Conservation (phyloP, 1,139 yeast genomes). For the Pichiaceae sp. region DNA sequence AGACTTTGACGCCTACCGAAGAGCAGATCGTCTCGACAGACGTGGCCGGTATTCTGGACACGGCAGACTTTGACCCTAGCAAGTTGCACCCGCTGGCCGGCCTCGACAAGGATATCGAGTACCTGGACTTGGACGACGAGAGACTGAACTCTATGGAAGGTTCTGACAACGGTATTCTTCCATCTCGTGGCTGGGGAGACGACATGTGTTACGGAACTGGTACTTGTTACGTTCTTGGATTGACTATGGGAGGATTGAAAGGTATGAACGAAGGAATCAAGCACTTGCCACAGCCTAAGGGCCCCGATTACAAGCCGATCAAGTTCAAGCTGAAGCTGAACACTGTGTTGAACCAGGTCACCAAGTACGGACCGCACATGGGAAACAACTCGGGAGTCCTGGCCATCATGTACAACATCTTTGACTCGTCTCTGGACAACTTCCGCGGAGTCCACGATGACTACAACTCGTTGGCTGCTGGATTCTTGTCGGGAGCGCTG, state of each 20-base stretch:
- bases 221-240: conserved; percentile 75
- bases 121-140: conserved; percentile 82
- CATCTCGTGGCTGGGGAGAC: conserved; percentile 95
- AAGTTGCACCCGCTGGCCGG: conserved; percentile 92
- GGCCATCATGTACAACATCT: conserved; percentile 78
- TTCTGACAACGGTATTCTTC: conserved; percentile 72
- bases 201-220: conserved; percentile 98
- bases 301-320: conserved; percentile 32
- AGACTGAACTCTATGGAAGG: conserved; percentile 70
- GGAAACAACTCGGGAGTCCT: conserved; percentile 95
- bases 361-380: conserved; percentile 90
- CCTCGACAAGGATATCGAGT: conserved; percentile 80
- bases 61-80: conserved; percentile 60
- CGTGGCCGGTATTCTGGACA: conserved; percentile 51
- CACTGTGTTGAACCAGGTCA: conserved; percentile 83
- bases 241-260: conserved; percentile 74
- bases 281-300: conserved; percentile 50
- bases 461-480: conserved; percentile 75
- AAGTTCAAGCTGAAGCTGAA: conserved; percentile 75
- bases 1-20: conserved; percentile 23
- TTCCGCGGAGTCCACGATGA: conserved; percentile 86
- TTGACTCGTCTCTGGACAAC: conserved; percentile 73
- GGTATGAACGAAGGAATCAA: conserved; percentile 83
- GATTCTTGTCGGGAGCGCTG: conserved; percentile 87
- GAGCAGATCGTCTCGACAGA: conserved; percentile 38